Conservation (phyloP, 495 filamentous ascomycete genomes). For the Penicillium silybi region DNA sequence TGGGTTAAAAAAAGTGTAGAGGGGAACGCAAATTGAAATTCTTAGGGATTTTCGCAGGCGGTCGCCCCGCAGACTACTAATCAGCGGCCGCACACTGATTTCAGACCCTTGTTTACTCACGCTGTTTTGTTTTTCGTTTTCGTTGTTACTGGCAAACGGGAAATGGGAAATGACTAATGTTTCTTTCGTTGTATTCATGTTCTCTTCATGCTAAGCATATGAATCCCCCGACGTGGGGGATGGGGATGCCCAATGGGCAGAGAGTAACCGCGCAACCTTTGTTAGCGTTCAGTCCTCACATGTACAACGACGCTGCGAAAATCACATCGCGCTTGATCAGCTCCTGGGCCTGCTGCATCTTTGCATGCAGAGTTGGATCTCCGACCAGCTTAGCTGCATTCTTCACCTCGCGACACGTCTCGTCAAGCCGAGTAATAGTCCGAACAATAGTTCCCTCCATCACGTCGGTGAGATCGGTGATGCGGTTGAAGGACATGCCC, state of each 20-base stretch:
- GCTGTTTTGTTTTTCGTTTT: neutral
- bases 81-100: constrained; percentile 37
- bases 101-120: neutral
- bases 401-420: constrained; percentile 96
- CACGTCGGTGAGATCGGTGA: constrained; percentile 94
- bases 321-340: constrained; percentile 95
- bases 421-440: constrained; percentile 86
- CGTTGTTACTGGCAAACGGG: too few relatives aligned
- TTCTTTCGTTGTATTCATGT: neutral
- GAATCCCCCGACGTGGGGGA: neutral
- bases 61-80: constrained; percentile 43
- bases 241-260: constrained; percentile 4
- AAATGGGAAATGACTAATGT: neutral
- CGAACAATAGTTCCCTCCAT: constrained; percentile 95
- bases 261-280: neutral
- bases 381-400: constrained; percentile 94
- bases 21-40: constrained; percentile 13
- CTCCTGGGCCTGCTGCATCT: constrained; percentile 96
- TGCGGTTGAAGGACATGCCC: constrained; percentile 97
- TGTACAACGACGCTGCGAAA: constrained; percentile 82
- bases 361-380: constrained; percentile 87
- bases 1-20: constrained; percentile 12
- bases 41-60: constrained; percentile 43
- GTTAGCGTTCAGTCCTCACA: constrained; percentile 38
- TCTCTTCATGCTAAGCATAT: neutral